Base-by-base conservation (phyloP, 1,284 basidiomycete species). In the Mycosarcoma mackinlayi region DNA sequence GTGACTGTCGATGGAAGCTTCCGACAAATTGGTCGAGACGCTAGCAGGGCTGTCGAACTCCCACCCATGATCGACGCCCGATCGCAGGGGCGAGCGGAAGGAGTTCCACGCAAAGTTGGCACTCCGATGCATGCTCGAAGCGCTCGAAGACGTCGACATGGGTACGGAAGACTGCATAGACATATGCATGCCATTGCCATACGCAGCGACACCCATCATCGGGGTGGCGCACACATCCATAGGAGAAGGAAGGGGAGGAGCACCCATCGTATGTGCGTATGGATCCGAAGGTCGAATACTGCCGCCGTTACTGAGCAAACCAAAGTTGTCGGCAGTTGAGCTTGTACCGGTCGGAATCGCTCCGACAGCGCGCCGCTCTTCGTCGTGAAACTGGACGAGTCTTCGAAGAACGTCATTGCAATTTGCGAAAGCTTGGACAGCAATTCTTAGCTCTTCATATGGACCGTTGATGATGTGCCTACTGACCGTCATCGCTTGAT, bases 391-490 rank as follows among this genome's bases (percentile, higher is more conserved):
- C 5, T 45, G 28, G 44, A 74, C 61, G 11, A 74, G 54, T 10
- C 49, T 39, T 16, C 50, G 50, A 4, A 75, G 47, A 7, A 59
- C 59, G 13, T 54, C 58, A 38, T 74, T 66, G 46, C 52, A 58
- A 18, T 42, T 30, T 10, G 59, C 51, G 1, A 77, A 46, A 21
- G 55, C 60, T 31, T 66, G 41, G 7, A 77, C 61, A 0, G 77
- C 75, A n/a, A 51, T 41, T 6, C 73, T 41, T 1, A 79, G 61
- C 56, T 73, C 64, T 13, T 66, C 48, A 52, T 76, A 77, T 1
- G 77, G 77, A 4, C 77, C 77, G 45, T 67, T 69, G 47, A 79
- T 52, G 5, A 72, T 27, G 55, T 79, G 77, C 9, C 49, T 39
- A 27, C 61, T 59, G 41, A 67, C 57, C 1, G 50, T 51, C 46